Base-by-base conservation (phyloP, 805 yeast genomes). In the Metschnikowia cerradonensis region DNA sequence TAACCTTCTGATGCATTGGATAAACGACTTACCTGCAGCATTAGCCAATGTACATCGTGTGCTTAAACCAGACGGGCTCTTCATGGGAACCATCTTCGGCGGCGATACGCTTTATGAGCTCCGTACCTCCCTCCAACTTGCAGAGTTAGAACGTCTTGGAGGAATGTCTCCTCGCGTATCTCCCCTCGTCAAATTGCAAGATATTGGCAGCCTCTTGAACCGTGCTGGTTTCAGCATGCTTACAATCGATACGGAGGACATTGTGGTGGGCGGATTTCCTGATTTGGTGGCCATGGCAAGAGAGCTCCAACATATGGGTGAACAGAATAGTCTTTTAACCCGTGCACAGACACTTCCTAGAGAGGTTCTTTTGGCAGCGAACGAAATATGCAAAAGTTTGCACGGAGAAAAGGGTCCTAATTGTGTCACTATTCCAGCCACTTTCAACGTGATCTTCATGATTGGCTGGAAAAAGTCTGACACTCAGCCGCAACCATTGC, bases 391-490 rank as follows among this genome's bases (percentile, higher is more conserved):
- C 65, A 75, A 75, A 55, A 71, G 80, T 5, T 70, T 89, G 64
- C 92, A 89, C 63, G 90, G 90, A 1, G 85, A 83, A 44, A 64
- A 64, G 5, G 88, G 80, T 52, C 70, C 67, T 2, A 56, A 70
- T 14, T 80, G 76, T 2, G 72, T 57, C 59, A 70, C 81, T 0
- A 64, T 88, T n/a, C 96, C 96, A 1, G 90, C 89, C 8, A 88
- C 96, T 0, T 89, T 80, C 67, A 72, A 89, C 53, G 80, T 89
- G 48, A 80, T 88, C 23, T 86, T 84, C 63, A 84, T 88, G 90
- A 86, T 89, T 62, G 96, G 96, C 2, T 89, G 96, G 96, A 89
- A 87, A 64, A 82, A 84, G 56, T 78, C 88, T 49, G 79, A 80
- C 6, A 63, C 67, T 45, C 89, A 87, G 63, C 90, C 91, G 2